Base-by-base conservation (phyloP, 1,139 yeast genomes). In the Pichia sp. region DNA sequence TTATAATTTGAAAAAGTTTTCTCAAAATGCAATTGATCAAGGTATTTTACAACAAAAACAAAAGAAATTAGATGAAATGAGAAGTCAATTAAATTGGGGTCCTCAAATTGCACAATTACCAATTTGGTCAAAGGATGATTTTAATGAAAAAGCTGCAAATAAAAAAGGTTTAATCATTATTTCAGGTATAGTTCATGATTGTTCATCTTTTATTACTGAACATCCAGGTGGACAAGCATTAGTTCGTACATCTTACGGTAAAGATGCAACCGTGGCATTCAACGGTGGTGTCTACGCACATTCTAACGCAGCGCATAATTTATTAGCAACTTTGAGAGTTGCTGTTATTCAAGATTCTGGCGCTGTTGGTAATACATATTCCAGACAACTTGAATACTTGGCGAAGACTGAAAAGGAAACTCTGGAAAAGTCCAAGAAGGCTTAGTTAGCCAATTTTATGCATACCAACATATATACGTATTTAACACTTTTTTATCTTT, bases 191-290 rank as follows among this genome's bases (percentile, higher is more conserved):
- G 95, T 93, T 41, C 97, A 93, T 66, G 93, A 89, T 60, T 89
- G 88, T 50, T 71, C 89, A 50, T 72, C 72, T 37, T 91, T 89
- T 63, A 76, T 91, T 55, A 81, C 82, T 55, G 88, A 85, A 59
- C 99, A 91, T 66, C 99, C 99, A 48, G 99, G 99, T 74, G 99
- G 99, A 54, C 82, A 79, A 62, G 87, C 95, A 39, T 74, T 91
- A 54, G 71, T 91, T 51, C 73, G 78, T 60, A 84, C 95, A 31
- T 88, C 96, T 9, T 70, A 83, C 51, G 97, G 97, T 59, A 89
- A 87, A 67, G 98, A 91, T 64, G 96, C 96, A 38, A 88, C 97
- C 31, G 85, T 86, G 57, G 97, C 95, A 3, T 91, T 91, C 74
- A 88, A 88, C 63, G 98, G 98, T 59, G 97, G 96, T 59, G 98